Percentiles rank a stretch among this genome's conserved stretches.
phyloP scores from a whole-genome alignment of 192 early-diverging fungal species.

The Entophlyctis luteolus region DNA sequence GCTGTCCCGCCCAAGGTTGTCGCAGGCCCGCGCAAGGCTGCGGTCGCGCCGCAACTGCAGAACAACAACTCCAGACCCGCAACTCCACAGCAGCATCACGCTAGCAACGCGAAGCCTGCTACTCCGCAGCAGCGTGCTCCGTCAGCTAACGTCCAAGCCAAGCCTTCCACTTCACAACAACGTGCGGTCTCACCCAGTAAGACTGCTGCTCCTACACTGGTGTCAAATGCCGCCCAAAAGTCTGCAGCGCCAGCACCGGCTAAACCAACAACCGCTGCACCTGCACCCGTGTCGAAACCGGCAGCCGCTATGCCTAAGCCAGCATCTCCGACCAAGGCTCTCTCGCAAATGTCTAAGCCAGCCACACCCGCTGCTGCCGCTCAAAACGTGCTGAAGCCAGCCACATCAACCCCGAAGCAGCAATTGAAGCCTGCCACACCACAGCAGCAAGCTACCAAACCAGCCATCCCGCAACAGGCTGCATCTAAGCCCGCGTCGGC shows the following conservation, averaged over 20 bases:
- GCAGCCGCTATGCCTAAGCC: background rate
- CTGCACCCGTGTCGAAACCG: background rate
- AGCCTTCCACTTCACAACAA: no score
- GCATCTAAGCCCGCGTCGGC: constrained; percentile 10
- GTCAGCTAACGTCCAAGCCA: no score
- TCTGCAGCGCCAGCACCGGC: background rate
- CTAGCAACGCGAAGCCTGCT: background rate
- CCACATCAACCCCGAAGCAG: background rate
- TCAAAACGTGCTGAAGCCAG: no score
- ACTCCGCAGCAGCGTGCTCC: background rate
- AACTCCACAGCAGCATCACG: background rate
- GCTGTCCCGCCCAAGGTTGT: constrained; percentile 1
- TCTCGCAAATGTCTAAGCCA: background rate
- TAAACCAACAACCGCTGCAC: background rate
- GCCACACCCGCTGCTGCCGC: constrained; percentile 6
- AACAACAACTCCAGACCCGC: background rate
- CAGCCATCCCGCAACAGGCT: background rate
- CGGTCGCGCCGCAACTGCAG: background rate
- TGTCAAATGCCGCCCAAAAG: no score
- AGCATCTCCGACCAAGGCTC: constrained; percentile 7
- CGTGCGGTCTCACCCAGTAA: no score
- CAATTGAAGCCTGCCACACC: constrained; percentile 2
- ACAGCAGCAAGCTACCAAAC: background rate
- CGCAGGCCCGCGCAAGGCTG: background rate
- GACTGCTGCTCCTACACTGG: no score